Base-by-base conservation (phyloP, 768 basidiomycete genomes). In the Leucogyrophana mollusca region DNA sequence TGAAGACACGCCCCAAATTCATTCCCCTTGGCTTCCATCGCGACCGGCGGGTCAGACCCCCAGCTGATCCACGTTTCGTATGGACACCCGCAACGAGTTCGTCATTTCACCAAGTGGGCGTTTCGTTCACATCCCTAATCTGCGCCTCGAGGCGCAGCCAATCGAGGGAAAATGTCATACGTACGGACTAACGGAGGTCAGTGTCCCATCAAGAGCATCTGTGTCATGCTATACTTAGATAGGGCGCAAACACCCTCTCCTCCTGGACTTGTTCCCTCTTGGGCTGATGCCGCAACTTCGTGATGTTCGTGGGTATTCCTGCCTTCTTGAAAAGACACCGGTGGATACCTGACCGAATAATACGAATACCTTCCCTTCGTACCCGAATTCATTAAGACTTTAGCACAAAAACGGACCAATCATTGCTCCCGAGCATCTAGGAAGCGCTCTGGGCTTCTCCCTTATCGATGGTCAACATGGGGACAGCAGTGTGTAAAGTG, bases 241-340 rank as follows among this genome's bases (percentile, higher is more conserved):
- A 47, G 41, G 38, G n/a, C 21, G 18, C 22, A 16, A 35, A 6
- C 13, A 13, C 27, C 13, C 27, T 30, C 27, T 8, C 18, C 32
- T 43, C 18, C 13, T 27, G 18, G 16, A 27, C 35, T 34, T 43
- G 13, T 43, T 32, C 27, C 17, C 41, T 40, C 30, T 40, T 23
- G 4, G 8, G 18, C 21, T 17, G 17, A 41, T 42, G n/a, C 40
- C 45, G 44, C 49, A 25, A 24, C 50, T 43, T 45, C 50, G 50
- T 51, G 47, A 51, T 20, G 45, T 33, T 30, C 49, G 40, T 53
- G 49, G 44, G 40, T 42, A 38, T 20, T 45, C 23, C 16, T 40
- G n/a, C 37, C 22, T 18, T 16, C 44, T 45, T 45, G 35, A 39
- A 45, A 45, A 42, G 24, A 42, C 23, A 45, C 20, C 40, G 21